A percentile compares a stretch with the other conserved stretches of the same genome.
Evolutionary conservation across 1,284 basidiomycete genomes (phyloP).

Genomic region (Cerioporus squamosus): DNA sequence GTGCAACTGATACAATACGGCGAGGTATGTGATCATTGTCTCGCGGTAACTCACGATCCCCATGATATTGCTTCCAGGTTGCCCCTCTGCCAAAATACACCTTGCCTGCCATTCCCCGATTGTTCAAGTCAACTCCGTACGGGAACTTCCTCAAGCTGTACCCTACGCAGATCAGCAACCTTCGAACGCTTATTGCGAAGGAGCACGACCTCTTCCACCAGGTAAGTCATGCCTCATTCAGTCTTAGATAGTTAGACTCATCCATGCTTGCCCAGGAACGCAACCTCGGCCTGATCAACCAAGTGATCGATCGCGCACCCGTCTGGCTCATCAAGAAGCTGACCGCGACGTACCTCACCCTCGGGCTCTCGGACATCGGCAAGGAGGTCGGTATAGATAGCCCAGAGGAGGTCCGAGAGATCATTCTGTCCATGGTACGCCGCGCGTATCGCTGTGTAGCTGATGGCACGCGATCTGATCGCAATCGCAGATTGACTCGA

Average conservation of each 20-base stretch:
- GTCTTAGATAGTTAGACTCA: too few relatives aligned
- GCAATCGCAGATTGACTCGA: constrained; percentile 61
- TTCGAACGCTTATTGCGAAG: constrained; percentile 53
- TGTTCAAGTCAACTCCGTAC: constrained; percentile 70
- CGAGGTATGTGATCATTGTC: constrained; percentile 45
- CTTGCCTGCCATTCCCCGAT: constrained; percentile 53
- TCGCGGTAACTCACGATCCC: background rate
- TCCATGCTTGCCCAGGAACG: constrained; percentile 56
- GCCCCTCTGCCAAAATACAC: constrained; percentile 72
- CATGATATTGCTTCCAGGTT: constrained; percentile 41
- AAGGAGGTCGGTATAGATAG: constrained; percentile 58
- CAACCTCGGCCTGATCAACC: constrained; percentile 69
- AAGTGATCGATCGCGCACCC: constrained; percentile 67
- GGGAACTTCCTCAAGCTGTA: constrained; percentile 64
- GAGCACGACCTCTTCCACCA: constrained; percentile 54
- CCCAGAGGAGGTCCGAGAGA: constrained; percentile 56
- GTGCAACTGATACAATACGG: constrained; percentile 78
- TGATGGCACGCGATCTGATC: background rate
- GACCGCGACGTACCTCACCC: constrained; percentile 77
- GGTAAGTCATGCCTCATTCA: constrained; percentile 39
- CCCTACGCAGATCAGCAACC: constrained; percentile 49
- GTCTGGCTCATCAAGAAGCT: constrained; percentile 78
- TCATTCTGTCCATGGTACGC: constrained; percentile 75
- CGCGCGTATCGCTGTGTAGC: background rate
- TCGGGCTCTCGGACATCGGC: constrained; percentile 73